Conservation (phyloP, 148 eudicot species). For the Camellia sinensis region DNA sequence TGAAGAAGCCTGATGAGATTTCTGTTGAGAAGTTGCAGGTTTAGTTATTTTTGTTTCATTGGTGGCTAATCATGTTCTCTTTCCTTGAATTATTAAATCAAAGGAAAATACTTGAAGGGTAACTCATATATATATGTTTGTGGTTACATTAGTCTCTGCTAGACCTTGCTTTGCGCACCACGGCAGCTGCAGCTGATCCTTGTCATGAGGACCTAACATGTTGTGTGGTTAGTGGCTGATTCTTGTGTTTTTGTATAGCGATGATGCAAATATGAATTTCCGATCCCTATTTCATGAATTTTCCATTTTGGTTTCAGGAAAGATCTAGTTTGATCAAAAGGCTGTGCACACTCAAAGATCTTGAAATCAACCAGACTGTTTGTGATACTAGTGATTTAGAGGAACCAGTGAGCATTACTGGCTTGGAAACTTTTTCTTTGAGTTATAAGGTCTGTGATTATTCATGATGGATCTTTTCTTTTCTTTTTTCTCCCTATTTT, state of each 20-base stretch:
- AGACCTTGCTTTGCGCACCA: slow-evolving; percentile 95
- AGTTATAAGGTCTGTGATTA: slow-evolving; percentile 68
- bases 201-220: slow-evolving; percentile 90
- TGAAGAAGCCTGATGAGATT: slow-evolving; percentile 75
- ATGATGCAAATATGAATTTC: not conserved
- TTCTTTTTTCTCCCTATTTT: not conserved
- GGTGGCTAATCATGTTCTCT: slow-evolving; percentile 5
- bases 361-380: slow-evolving; percentile 52
- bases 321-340: slow-evolving; percentile 70
- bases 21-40: slow-evolving; percentile 98
- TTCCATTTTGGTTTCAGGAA: slow-evolving; percentile 52
- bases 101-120: slow-evolving; percentile 2
- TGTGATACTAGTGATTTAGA: slow-evolving; percentile 54
- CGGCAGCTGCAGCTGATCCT: slow-evolving; percentile 98
- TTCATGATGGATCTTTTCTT: not conserved
- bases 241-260: not conserved
- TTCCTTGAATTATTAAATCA: not conserved
- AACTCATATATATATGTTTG: slow-evolving; percentile 2
- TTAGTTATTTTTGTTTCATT: slow-evolving; percentile 20
- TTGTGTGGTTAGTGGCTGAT: slow-evolving; percentile 68
- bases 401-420: slow-evolving; percentile 87
- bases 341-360: slow-evolving; percentile 81
- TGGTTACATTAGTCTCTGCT: slow-evolving; percentile 62
- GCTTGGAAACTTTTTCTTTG: slow-evolving; percentile 87
- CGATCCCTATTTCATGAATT: slow-evolving; percentile 13